Conservation (phyloP, 2,329 filamentous ascomycete species). For the Cylindrodendrum hubeiense region DNA sequence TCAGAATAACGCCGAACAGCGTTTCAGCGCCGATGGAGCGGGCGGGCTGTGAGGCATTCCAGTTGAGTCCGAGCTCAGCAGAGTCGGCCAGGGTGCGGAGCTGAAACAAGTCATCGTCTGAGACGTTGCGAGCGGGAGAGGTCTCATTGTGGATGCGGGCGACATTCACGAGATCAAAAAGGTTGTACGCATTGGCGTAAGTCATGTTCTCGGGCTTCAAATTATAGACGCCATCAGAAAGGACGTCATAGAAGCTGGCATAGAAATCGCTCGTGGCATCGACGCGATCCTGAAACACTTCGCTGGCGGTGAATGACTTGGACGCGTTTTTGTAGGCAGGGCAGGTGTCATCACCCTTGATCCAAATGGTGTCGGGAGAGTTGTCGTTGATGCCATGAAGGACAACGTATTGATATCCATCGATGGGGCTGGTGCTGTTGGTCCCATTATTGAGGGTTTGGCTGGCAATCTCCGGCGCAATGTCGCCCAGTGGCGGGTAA, state of each 20-base stretch:
- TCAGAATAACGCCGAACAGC: conserved; percentile 46
- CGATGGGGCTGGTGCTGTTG: conserved; percentile 44
- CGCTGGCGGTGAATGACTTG: conserved; percentile 46
- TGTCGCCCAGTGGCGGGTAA: conserved; percentile 48
- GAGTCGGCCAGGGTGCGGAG: conserved; percentile 49
- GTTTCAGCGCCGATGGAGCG: conserved; percentile 49
- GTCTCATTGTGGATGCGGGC: conserved; percentile 50
- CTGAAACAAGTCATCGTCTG: conserved; percentile 48
- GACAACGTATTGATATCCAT: conserved; percentile 51
- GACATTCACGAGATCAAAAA: conserved; percentile 53
- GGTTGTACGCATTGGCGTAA: conserved; percentile 51
- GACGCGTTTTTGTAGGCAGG: conserved; percentile 44
- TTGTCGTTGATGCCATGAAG: conserved; percentile 47
- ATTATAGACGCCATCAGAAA: conserved; percentile 48
- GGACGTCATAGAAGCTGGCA: conserved; percentile 44
- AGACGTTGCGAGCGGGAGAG: conserved; percentile 46
- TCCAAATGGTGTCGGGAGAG: conserved; percentile 52
- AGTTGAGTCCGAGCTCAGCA: conserved; percentile 49
- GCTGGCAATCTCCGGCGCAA: conserved; percentile 43
- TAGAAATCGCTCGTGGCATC: conserved; percentile 48
- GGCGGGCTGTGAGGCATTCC: conserved; percentile 44
- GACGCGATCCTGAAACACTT: conserved; percentile 39
- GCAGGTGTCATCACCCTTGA: conserved; percentile 52
- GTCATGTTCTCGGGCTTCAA: conserved; percentile 47
- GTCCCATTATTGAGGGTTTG: conserved; percentile 49